Evolutionary conservation across 306 rosid species (phyloP), one percentile per base, ranked within the genome.

Genomic region (Prunus salicina): DNA sequence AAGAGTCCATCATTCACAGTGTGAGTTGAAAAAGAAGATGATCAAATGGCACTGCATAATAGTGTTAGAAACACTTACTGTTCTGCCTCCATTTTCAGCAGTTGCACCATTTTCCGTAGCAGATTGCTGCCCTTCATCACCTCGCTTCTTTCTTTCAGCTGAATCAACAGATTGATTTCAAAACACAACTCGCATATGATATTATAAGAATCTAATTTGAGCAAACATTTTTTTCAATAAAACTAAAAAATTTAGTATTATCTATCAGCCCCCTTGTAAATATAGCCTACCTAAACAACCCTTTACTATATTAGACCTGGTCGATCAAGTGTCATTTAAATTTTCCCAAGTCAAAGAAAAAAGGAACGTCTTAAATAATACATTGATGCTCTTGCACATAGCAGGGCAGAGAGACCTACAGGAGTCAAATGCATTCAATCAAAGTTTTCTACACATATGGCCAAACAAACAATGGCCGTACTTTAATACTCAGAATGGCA

Each of bases 71-170:
- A 82, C 28, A 83, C 93, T 84, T 87, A 96, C 99, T 14, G 93
- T 41, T 82, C 98, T 67, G 62, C 83, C 84, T 75, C 96, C 98
- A 76, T 91, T 92, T 69, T 88, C 92, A 83, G 91, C 76, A 30
- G 81, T 82, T 71, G 87, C 77, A 79, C 96, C 98, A 69, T 91
- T 96, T 16, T 90, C 83, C 38, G 76, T 84, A 3, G 86, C 52
- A 73, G 92, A 79, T 66, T 84, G 99, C 9, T 72, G 90, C 9
- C 80, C 47, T 49, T 92, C 98, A 1, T 95, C 99, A 70, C 85
- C 60, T 14, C 90, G 89, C 56, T 84, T 80, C 85, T 91, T 96
- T 80, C 83, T 91, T 71, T 96, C 99, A 86, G 93, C 99, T 92
- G 96, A 60, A 82, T 69, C 81, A 32, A 71, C 18, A 80, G 68